phyloP scores from a whole-genome alignment of 2,329 filamentous ascomycete genomes.

The Fusarium tupiense region DNA sequence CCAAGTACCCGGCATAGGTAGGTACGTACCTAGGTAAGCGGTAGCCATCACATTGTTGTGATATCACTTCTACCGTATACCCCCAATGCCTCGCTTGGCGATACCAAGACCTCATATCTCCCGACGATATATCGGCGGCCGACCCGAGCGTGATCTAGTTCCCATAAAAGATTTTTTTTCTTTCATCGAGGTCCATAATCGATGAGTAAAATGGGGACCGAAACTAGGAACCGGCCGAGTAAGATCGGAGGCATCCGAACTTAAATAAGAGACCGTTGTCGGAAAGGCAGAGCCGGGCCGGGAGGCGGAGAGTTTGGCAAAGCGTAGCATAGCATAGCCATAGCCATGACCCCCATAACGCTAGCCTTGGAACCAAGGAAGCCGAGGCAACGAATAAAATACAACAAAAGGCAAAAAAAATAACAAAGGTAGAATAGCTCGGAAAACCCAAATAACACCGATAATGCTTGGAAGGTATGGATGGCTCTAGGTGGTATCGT shows the following conservation, averaged over 20 bases:
- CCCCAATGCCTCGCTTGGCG: neutral
- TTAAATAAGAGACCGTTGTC: constrained; percentile 5
- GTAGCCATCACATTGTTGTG: neutral
- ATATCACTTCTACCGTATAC: neutral
- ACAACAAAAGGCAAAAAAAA: neutral
- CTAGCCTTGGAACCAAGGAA: neutral
- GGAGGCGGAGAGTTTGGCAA: neutral
- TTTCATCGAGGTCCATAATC: constrained; percentile 1
- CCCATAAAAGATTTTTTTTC: neutral
- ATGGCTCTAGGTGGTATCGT: constrained; percentile 45
- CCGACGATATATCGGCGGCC: neutral
- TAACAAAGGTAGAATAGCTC: neutral
- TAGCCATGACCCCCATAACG: neutral
- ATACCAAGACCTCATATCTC: neutral
- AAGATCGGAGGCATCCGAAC: constrained; percentile 22
- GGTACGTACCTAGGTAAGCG: neutral
- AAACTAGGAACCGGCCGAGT: constrained; percentile 16
- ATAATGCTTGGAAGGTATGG: constrained; percentile 43
- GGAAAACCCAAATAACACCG: constrained; percentile 41
- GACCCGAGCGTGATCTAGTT: neutral
- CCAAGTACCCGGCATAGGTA: neutral
- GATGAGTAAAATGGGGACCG: neutral
- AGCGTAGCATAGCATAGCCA: neutral
- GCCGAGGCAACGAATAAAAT: constrained; percentile 13
- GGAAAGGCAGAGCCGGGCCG: constrained; percentile 2